phyloP scores from a whole-genome alignment of 768 basidiomycete species.

The Daedalea quercina region DNA sequence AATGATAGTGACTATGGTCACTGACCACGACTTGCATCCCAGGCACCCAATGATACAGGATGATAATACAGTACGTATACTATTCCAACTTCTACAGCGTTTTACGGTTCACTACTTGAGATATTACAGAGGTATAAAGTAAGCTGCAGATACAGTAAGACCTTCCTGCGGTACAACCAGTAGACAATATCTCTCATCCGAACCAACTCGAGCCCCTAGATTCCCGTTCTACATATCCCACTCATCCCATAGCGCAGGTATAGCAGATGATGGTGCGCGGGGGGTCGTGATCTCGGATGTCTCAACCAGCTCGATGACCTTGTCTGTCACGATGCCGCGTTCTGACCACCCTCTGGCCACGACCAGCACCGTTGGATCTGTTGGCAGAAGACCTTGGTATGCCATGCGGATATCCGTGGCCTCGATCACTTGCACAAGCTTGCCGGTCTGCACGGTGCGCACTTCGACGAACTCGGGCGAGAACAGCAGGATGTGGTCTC shows the following conservation, averaged over 20 bases:
- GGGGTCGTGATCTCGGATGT: slow-evolving; percentile 49
- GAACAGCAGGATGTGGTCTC: slow-evolving; percentile 63
- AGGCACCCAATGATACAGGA: too few species aligned
- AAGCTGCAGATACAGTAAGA: too few species aligned
- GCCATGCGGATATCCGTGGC: slow-evolving; percentile 63
- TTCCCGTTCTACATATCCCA: slow-evolving; percentile 43
- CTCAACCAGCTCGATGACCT: slow-evolving; percentile 61
- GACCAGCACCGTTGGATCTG: slow-evolving; percentile 44
- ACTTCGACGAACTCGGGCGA: slow-evolving; percentile 73
- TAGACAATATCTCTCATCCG: too few species aligned
- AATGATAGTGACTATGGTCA: too few species aligned
- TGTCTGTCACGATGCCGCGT: slow-evolving; percentile 29
- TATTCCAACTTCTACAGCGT: too few species aligned
- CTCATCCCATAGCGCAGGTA: slow-evolving; percentile 55
- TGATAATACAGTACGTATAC: too few species aligned
- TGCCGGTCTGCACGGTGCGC: slow-evolving; percentile 53
- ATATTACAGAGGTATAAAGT: too few species aligned
- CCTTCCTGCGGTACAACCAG: too few species aligned
- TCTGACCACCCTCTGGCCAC: slow-evolving; percentile 58
- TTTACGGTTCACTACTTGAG: too few species aligned
- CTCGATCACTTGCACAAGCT: slow-evolving; percentile 80
- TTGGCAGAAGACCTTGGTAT: slow-evolving; percentile 33
- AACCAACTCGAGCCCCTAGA: too few species aligned
- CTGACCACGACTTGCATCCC: too few species aligned
- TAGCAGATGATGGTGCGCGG: slow-evolving; percentile 19